Percentiles rank a stretch among this genome's conserved stretches.
Conservation (phyloP, 164 flowering plant genomes). For the Magnolia sinica region DNA sequence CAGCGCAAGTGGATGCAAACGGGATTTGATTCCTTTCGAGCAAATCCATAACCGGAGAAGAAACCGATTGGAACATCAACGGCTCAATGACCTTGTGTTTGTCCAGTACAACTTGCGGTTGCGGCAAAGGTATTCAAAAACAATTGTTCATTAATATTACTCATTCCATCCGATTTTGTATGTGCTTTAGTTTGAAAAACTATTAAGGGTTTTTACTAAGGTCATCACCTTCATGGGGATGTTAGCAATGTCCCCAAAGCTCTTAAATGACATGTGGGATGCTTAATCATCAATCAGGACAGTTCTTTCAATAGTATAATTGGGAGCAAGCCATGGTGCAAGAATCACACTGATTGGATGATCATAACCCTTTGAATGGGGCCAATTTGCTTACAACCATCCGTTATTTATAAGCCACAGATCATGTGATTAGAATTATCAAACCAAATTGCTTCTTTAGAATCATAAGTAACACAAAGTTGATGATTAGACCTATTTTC, state of each 20-base stretch:
- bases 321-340: too few species aligned
- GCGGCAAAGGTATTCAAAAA: conserved; percentile 46
- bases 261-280: background rate
- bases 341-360: too few species aligned
- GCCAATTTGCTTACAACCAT: too few species aligned
- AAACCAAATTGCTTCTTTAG: too few species aligned
- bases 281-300: background rate
- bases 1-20: conserved; percentile 39
- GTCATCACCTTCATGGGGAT: background rate
- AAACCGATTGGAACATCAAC: conserved; percentile 67
- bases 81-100: conserved; percentile 64
- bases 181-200: too few species aligned
- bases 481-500: too few species aligned
- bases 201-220: background rate
- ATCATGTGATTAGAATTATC: too few species aligned
- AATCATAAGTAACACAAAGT: too few species aligned
- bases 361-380: too few species aligned
- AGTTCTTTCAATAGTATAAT: background rate
- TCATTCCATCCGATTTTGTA: background rate
- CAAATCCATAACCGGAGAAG: conserved; percentile 37
- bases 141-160: background rate
- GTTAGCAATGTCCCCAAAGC: background rate
- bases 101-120: conserved; percentile 63
- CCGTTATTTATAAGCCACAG: too few species aligned
- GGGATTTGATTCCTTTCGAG: conserved; percentile 37